Base-by-base conservation (phyloP, 2,329 filamentous ascomycete species). In the Acarospora socialis region DNA sequence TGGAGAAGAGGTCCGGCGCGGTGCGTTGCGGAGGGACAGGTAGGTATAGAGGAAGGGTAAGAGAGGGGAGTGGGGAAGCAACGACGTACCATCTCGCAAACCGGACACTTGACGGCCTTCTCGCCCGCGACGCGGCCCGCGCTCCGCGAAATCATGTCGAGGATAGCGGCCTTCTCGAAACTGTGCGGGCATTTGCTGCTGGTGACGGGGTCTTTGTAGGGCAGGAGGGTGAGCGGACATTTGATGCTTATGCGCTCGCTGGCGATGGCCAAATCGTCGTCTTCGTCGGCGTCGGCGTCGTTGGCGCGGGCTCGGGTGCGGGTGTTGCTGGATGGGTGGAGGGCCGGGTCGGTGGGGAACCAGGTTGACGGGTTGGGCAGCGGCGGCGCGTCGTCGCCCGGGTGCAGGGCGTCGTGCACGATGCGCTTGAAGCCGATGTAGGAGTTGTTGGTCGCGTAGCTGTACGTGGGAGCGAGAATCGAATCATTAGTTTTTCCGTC, bases 391-490 rank as follows among this genome's bases (percentile, higher is more conserved):
- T 65, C 56, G 31, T 68, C 59, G n/a, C 61, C 61, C 1, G 59
- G 60, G 40, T 71, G 56, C 29, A 63, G 63, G 17, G 72, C 65
- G 42, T 77, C 70, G 48, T 77, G 73, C 3, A 77, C 59, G n/a
- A 68, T 53, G 6, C 60, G 56, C 46, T 72, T 70, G 59, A 77
- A 80, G 14, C 60, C 59, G 28, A 62, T 56, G 51, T 80, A 80
- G 31, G 63, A 56, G 42, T 75, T 70, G 45, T 77, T 61, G 6
- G 59, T 54, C 4, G 68, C 60, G 47, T 80, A 81, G 35, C 68
- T 56, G 10, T 37, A 37, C 7, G 39, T 43, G 19, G 43, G 29
- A 15, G 37, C 36, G 41, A 53, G 55, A 30, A 26, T 34, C 14
- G 21, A 30, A 41, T 33, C 42, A 28, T 12, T 7, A 20, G 33